A percentile compares a stretch with the other conserved stretches of the same genome.
Conservation (phyloP, 306 rosid species). For the Fragaria ananassa region DNA sequence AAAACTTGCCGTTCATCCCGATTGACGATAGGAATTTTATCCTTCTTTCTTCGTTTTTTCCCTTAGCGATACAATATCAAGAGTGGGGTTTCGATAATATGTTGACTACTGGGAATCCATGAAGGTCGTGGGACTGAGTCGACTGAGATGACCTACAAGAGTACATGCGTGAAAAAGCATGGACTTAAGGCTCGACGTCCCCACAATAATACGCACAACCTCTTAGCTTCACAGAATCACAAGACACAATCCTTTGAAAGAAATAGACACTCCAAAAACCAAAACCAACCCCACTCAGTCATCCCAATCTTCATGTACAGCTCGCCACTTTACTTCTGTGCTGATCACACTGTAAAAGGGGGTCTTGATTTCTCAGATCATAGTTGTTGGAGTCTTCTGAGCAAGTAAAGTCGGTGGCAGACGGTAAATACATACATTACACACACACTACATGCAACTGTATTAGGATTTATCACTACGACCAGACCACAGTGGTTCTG, state of each 20-base stretch:
- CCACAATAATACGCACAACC: constrained; percentile 7
- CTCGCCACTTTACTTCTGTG: neutral
- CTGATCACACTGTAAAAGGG: neutral
- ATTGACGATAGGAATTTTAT: neutral
- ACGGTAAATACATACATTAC: neutral
- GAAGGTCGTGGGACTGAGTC: neutral
- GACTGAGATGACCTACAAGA: neutral
- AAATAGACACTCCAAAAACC: neutral
- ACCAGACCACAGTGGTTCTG: constrained; percentile 1
- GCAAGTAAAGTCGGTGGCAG: neutral
- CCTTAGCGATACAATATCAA: neutral
- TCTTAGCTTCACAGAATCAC: constrained; percentile 4
- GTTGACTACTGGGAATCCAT: neutral
- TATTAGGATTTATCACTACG: neutral
- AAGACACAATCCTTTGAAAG: neutral
- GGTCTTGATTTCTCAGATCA: neutral
- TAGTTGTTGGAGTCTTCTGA: neutral
- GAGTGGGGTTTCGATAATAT: neutral
- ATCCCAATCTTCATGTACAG: neutral
- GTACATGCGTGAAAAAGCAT: constrained; percentile 8
- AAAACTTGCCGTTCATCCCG: neutral
- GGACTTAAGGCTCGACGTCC: neutral
- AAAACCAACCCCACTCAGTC: constrained; percentile 5
- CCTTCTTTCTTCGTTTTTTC: neutral
- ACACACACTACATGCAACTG: neutral